These are phyloP conservation scores for Cucumis sativus DNA, from an alignment of 306 rosid species.

Conservation along the genomic window Cucumber_9930_V3 NC_026659.2:20978001-20978500, in stretches of 20 bases:
- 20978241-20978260: not conserved
- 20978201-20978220: not conserved
- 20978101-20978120: no score
- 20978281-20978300: not conserved
- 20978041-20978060: no score
- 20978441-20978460: not conserved
- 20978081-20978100: no score
- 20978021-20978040: no score
- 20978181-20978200: not conserved
- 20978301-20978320: not conserved
- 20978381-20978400: not conserved
- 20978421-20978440: not conserved
- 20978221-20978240: not conserved
- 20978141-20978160: no score
- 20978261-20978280: not conserved
- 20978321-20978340: not conserved
- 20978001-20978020: no score
- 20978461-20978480: not conserved
- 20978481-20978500: not conserved
- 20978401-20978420: constrained; percentile 4
- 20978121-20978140: no score
- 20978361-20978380: not conserved
- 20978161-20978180: no score
- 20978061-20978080: no score
- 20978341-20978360: not conserved